These are phyloP conservation scores for Pseudoscleropodium purum DNA, from an alignment of 225 moss, liverwort and hornwort genomes.

Conservation along the genomic window DNA sequence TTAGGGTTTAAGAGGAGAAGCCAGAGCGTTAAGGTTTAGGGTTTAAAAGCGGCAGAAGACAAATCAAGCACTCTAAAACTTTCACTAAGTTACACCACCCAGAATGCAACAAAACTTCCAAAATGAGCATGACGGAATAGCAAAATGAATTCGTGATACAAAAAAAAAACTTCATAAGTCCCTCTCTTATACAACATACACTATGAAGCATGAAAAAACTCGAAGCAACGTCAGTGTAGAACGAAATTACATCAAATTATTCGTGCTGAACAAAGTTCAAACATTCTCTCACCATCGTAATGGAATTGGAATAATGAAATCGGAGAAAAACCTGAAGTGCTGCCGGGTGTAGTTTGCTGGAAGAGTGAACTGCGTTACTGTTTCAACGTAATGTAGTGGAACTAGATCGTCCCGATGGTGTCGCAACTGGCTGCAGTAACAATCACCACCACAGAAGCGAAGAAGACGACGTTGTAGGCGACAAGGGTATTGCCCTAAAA, in stretches of 20 bases:
- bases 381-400: neutral
- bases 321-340: neutral
- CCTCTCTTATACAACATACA: neutral
- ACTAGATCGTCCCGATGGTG: neutral
- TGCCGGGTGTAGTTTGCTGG: no score
- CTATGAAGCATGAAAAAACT: neutral
- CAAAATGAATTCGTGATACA: neutral
- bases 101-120: neutral
- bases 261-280: neutral
- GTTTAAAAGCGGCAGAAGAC: neutral
- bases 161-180: neutral
- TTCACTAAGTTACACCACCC: neutral
- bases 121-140: neutral
- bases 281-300: neutral
- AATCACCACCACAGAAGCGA: fast-evolving
- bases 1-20: neutral
- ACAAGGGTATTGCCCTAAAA: neutral
- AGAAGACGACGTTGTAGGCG: neutral
- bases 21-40: neutral
- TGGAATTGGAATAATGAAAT: neutral
- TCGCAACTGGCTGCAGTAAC: neutral
- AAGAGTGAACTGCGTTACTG: neutral
- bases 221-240: neutral
- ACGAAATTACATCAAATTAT: neutral
- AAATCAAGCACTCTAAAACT: neutral